Evolutionary conservation across 192 early-diverging fungal species (phyloP).

Genomic region (Coemansia sp.): DNA sequence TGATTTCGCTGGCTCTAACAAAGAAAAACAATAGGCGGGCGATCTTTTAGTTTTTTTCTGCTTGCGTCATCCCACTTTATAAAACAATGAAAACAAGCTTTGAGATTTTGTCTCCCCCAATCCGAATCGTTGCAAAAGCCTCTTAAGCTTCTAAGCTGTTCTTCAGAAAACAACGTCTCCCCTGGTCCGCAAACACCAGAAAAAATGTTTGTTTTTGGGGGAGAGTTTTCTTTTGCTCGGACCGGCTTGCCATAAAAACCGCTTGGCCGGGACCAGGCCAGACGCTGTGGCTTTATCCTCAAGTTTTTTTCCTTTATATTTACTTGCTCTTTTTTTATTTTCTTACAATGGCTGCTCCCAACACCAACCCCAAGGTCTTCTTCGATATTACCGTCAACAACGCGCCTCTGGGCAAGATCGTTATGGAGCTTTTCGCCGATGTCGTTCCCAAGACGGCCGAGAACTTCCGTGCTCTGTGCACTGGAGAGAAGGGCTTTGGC

Average conservation of each 20-base stretch:
- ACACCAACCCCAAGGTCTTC: constrained; percentile 45
- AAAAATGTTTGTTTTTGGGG: background rate
- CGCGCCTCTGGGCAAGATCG: constrained; percentile 36
- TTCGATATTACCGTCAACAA: constrained; percentile 52
- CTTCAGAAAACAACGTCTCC: background rate
- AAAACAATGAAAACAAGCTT: background rate
- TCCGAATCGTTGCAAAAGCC: background rate
- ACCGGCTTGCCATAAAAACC: background rate
- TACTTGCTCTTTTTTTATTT: background rate
- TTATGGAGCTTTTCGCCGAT: constrained; percentile 65
- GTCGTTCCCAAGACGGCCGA: constrained; percentile 89
- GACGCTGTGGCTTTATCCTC: constrained; percentile 5
- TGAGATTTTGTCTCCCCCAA: background rate
- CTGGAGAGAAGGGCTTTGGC: constrained; percentile 50
- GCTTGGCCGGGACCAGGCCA: background rate
- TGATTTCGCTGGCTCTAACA: background rate
- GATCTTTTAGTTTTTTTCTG: background rate
- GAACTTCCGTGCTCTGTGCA: constrained; percentile 82
- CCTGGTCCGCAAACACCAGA: background rate
- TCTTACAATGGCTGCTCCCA: constrained; percentile 9
- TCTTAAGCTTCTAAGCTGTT: background rate
- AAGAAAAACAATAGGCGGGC: background rate
- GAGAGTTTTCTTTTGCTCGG: background rate
- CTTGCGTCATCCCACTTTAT: background rate
- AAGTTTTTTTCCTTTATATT: background rate